phyloP scores from a whole-genome alignment of 148 eudicot genomes.

The Vaccinium vitisidaea region DNA sequence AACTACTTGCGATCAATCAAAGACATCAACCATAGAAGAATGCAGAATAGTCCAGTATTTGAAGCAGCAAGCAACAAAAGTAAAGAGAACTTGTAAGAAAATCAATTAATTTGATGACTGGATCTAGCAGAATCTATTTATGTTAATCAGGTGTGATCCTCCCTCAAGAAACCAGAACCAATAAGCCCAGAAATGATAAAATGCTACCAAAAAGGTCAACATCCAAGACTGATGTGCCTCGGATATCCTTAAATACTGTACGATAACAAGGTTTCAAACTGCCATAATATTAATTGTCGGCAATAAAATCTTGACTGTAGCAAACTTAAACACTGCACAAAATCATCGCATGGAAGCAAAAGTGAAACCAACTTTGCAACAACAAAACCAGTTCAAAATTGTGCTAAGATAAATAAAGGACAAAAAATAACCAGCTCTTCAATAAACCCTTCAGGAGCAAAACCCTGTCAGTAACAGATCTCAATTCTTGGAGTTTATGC shows the following conservation, averaged over 20 bases:
- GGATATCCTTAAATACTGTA: background rate
- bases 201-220: background rate
- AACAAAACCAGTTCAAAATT: slow-evolving; percentile 15
- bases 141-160: background rate
- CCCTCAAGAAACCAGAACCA: background rate
- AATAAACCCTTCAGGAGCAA: background rate
- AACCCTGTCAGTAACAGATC: background rate
- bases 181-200: background rate
- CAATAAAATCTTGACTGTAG: background rate
- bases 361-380: slow-evolving; percentile 7
- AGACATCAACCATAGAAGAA: background rate
- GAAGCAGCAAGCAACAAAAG: background rate
- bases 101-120: background rate
- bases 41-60: background rate
- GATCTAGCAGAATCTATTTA: background rate
- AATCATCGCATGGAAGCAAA: background rate
- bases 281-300: no score
- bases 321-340: background rate
- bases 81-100: background rate
- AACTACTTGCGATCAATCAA: background rate
- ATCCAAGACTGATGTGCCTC: background rate
- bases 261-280: background rate
- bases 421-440: slow-evolving; percentile 8
- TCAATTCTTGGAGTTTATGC: slow-evolving; percentile 8
- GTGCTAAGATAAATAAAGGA: background rate